Evolutionary conservation across 306 rosid genomes (phyloP), one percentile per base, ranked within the genome.

Genomic region (Cicer cuneatum): DNA sequence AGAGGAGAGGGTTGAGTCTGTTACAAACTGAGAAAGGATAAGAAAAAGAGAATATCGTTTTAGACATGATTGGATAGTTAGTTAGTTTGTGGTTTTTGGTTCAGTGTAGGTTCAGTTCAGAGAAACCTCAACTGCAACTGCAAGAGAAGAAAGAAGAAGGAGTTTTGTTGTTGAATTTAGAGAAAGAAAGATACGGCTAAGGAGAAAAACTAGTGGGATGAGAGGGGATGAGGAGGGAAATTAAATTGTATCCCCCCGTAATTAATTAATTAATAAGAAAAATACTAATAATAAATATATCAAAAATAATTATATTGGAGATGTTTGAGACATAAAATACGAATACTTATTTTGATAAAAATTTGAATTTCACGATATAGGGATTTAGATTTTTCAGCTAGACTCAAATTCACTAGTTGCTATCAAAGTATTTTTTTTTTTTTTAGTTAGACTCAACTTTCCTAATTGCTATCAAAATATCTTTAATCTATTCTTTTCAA

Each of bases 1-100:
- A 70, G 60, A 70, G 65, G 13, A 85, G 78, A 70, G 81, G 72
- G n/a, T 81, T 78, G 80, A 82, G 72, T 63, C 51, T 82, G 39
- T 73, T 63, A 57, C 79, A 76, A 29, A 61, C 41, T 10, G 83
- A 78, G 49, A 81, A 43, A 4, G 88, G 83, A 29, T 51, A 70
- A 14, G 85, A 69, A 4, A 75, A 64, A 51, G 78, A 77, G 45
- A 77, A 52, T 11, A 77, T 9, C 1, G 81, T 9, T 1, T 62
- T 77, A 6, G 75, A 58, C 81, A 77, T 77, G 13, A 33, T 53
- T 14, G 0, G 16, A 33, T 29, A 12, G 29, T 38, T 75, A 16
- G 24, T 45, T 29, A 8, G 47, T 62, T 61, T 9, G 9, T 7
- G 66, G 35, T 3, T 38, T 53, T 66, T 11, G 8, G 40, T 76